These are phyloP conservation scores for Penicillium nordicum DNA, from an alignment of 2,329 filamentous ascomycete genomes.

Conservation along the genomic window DNA sequence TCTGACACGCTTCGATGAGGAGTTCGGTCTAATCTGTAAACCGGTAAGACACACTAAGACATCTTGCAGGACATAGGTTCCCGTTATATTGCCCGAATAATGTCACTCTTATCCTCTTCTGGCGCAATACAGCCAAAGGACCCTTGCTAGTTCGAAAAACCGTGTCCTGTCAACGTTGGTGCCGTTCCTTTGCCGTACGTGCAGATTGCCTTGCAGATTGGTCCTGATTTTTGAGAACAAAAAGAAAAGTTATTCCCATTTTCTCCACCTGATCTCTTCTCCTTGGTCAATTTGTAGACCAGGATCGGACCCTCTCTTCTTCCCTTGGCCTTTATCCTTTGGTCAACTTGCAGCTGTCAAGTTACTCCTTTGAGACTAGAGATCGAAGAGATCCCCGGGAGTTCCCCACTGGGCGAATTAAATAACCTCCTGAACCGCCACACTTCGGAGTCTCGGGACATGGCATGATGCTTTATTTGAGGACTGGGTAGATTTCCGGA, in stretches of 20 bases:
- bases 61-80: not conserved
- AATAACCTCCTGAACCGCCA: slow-evolving; percentile 13
- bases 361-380: slow-evolving; percentile 26
- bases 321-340: slow-evolving; percentile 3
- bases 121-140: slow-evolving; percentile 7
- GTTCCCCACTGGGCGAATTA: slow-evolving; percentile 23
- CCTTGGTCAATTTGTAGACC: not conserved
- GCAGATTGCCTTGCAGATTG: slow-evolving; percentile 6
- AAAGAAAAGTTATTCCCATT: not conserved
- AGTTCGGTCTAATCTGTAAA: slow-evolving; percentile 13
- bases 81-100: not conserved
- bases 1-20: slow-evolving; percentile 23
- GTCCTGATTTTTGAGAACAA: not conserved
- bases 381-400: slow-evolving; percentile 31
- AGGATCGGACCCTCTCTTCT: slow-evolving; percentile 2
- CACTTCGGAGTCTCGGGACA: slow-evolving; percentile 5
- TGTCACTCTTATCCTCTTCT: slow-evolving; percentile 8
- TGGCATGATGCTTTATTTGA: not conserved
- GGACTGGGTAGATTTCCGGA: slow-evolving; percentile 10
- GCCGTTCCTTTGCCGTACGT: not conserved
- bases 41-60: not conserved
- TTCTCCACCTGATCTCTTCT: not conserved
- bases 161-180: slow-evolving; percentile 8
- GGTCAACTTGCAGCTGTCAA: slow-evolving; percentile 30
- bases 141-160: slow-evolving; percentile 8